Percentiles rank a stretch among this genome's conserved stretches.
phyloP scores from a whole-genome alignment of 2,329 filamentous ascomycete species.

The Pseudogymnoascus sp. region DNA sequence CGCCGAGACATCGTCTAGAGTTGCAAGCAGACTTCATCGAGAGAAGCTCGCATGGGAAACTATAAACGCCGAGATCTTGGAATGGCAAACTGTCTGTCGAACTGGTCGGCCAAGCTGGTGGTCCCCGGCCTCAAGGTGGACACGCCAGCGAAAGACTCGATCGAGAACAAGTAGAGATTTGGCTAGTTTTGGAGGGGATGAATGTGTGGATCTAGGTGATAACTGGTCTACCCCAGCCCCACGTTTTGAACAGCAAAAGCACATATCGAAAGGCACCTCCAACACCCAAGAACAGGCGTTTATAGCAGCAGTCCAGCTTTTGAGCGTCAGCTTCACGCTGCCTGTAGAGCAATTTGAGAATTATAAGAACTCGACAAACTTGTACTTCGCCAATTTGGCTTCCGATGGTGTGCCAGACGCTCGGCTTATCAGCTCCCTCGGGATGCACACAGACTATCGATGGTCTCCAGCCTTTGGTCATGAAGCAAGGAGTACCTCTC shows the following conservation, averaged over 20 bases:
- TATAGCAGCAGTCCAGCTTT: constrained; percentile 26
- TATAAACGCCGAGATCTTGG: constrained; percentile 26
- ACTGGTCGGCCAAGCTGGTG: constrained; percentile 28
- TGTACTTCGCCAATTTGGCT: constrained; percentile 11
- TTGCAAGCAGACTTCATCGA: not conserved
- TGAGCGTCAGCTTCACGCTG: constrained; percentile 27
- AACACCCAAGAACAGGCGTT: constrained; percentile 24
- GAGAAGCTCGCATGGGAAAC: constrained; percentile 23
- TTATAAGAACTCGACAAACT: constrained; percentile 10
- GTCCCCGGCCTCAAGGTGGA: constrained; percentile 23
- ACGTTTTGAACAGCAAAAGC: constrained; percentile 10
- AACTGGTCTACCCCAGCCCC: not conserved
- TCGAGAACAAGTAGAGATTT: not conserved
- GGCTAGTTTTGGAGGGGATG: constrained; percentile 11
- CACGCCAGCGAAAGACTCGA: not conserved
- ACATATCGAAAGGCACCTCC: constrained; percentile 14
- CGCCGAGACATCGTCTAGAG: constrained; percentile 13
- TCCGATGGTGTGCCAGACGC: constrained; percentile 17
- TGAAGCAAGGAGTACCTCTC: constrained; percentile 26
- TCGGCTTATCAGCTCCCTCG: constrained; percentile 27
- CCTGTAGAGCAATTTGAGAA: constrained; percentile 19
- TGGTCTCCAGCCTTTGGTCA: constrained; percentile 29
- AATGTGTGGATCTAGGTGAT: not conserved
- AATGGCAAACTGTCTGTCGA: constrained; percentile 27
- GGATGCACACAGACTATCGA: constrained; percentile 27